Base-by-base conservation (phyloP, 176 grass and related monocot species). In the Chloris gayana region DNA sequence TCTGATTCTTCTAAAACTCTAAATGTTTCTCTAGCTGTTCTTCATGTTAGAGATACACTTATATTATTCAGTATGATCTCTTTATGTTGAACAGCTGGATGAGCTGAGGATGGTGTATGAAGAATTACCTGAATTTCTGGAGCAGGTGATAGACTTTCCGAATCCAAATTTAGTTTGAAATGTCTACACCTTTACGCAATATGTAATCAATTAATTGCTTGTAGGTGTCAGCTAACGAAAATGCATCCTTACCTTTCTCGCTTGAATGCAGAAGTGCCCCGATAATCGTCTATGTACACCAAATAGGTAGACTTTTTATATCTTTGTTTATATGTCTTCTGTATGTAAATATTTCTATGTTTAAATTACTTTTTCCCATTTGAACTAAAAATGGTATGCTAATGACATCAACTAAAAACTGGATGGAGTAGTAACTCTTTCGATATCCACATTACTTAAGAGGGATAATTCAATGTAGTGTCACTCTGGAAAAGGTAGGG, bases 81-180 rank as follows among this genome's bases (percentile, higher is more conserved):
- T 73, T 84, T 74, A 25, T 73, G 65, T 62, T 50, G 44, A 78
- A 61, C 66, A 98, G 95, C 72, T 98, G 60, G 92, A 98, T 85
- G 95, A 98, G 82, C 82, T 98, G 65, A 89, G 95, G 80, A 91
- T 89, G 85, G 86, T 98, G 37, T 94, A 92, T 89, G 95, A 98
- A 81, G 87, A 78, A 76, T 86, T 98, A 67, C 95, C 95, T 37
- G 92, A 94, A 66, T 92, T 98, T 65, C 82, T 98, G 60, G 90
- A 94, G 82, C 95, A 98, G 92, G 92, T 94, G 82, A 82, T 25
- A 41, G 10, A 75, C 73, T 76, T 87, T 81, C 59, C 79, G 39
- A 59, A 75, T 42, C 51, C 54, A 64, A 80, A 19, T 66, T 65
- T 69, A 58, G 5, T 83, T 77, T 73, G 51, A 67, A 82, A 67